Evolutionary conservation across 2,329 filamentous ascomycete species (phyloP), one percentile per base, ranked within the genome.

Genomic region (Metarhizium robertsii): DNA sequence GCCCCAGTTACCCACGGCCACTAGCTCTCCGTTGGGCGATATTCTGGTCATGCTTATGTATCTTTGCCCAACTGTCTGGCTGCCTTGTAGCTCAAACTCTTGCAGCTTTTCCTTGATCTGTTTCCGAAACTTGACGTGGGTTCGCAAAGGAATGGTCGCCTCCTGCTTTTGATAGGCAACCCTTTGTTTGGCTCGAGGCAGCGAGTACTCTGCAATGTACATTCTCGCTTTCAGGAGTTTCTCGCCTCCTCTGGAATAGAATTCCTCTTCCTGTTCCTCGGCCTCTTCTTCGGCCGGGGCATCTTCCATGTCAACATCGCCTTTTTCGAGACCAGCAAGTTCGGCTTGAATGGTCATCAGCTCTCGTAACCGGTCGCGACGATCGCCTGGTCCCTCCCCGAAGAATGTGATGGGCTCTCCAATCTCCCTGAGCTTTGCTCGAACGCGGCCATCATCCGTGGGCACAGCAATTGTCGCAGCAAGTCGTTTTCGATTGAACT

Each of bases 331-430:
- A 25, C 73, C 77, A 16, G 75, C 75, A 60, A 81, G 80, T 67
- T 92, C 87, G 1, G 83, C 80, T 60, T 90, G 81, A 53, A 86
- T 83, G 2, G 86, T 85, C 61, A 99, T 75, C 32, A 96, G 75
- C 64, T 90, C 88, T 60, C 94, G 84, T 64, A 99, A 72, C 60
- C 94, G 84, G 66, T 96, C 92, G 74, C 95, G 81, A 57, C 94
- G 79, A 64, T 97, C 92, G 30, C 83, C 85, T 1, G 86, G 86
- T 0, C 89, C 90, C 73, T 99, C 94, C 57, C 92, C 94, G 61
- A 99, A 99, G 0, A 97, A 78, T 0, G 92, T 99, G 55, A 97
- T 85, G 11, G 94, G 94, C 67, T 99, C 88, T n/a, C 89, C 90
- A 60, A 96, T 79, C 65, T 94, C 87, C 61, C 94, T 85, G 57